Conservation (phyloP, 352 stramenopile species). For the Blastocystis sp. region DNA sequence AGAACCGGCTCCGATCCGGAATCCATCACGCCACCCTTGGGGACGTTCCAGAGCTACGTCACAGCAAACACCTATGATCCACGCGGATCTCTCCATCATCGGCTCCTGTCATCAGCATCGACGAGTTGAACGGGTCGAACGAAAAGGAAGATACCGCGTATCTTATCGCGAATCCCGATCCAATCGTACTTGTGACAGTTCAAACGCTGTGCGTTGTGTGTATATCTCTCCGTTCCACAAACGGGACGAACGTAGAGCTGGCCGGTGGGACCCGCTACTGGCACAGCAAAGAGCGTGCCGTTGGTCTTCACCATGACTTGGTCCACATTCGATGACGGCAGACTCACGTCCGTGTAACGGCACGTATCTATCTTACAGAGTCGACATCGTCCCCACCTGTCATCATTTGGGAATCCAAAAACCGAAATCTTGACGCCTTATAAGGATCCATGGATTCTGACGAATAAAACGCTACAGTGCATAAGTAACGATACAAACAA, state of each 20-base stretch:
- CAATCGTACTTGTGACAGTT: conserved; percentile 30
- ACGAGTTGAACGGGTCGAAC: conserved; percentile 5
- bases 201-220: background rate
- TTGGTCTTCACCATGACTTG: conserved; percentile 22
- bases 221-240: conserved; percentile 9
- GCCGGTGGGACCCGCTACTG: conserved; percentile 18
- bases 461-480: too few relatives aligned
- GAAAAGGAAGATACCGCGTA: conserved; percentile 32
- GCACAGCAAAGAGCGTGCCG: conserved; percentile 10
- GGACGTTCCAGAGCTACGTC: conserved; percentile 22
- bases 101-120: conserved; percentile 30
- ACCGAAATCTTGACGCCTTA: conserved; percentile 28
- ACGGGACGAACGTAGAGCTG: conserved; percentile 36
- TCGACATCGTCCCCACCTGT: background rate
- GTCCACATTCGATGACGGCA: conserved; percentile 41
- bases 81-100: conserved; percentile 29
- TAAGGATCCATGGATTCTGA: conserved; percentile 21
- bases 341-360: background rate
- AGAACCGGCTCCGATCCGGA: background rate
- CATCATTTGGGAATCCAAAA: conserved; percentile 34
- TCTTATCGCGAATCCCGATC: background rate
- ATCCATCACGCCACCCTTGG: background rate
- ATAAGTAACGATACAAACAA: too few relatives aligned
- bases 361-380: background rate
- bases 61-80: background rate